phyloP scores from a whole-genome alignment of 1,139 yeast genomes.

The Eremothecium coryli region DNA sequence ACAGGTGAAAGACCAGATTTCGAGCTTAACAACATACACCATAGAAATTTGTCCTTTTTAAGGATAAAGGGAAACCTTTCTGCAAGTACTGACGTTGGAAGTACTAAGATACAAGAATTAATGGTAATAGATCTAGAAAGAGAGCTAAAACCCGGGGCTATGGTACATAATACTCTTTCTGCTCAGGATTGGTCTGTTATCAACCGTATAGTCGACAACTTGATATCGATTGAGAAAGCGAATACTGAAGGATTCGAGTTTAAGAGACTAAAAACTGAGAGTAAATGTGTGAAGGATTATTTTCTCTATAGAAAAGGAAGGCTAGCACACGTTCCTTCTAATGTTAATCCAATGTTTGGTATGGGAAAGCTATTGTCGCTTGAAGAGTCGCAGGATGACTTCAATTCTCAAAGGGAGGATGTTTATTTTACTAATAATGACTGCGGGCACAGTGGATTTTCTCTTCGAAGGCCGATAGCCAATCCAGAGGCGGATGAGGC shows the following conservation, averaged over 20 bases:
- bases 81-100: conserved; percentile 9
- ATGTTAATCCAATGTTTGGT: conserved; percentile 14
- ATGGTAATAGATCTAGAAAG: conserved; percentile 8
- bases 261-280: conserved; percentile 12
- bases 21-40: conserved; percentile 13
- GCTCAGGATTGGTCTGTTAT: conserved; percentile 3
- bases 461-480: background rate
- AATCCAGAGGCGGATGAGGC: background rate
- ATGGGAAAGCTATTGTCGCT: conserved; percentile 4
- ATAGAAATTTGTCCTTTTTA: conserved; percentile 14
- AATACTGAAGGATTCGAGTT: conserved; percentile 14
- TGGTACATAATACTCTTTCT: background rate
- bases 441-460: conserved; percentile 1
- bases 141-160: conserved; percentile 4
- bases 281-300: conserved; percentile 9
- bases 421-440: background rate
- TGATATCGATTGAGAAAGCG: conserved; percentile 13
- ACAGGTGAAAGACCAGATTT: conserved; percentile 9
- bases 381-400: conserved; percentile 18
- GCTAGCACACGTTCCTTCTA: background rate
- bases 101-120: conserved; percentile 9
- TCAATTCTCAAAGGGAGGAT: conserved; percentile 18
- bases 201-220: conserved; percentile 14
- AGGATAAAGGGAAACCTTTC: conserved; percentile 15
- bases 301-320: conserved; percentile 8